Conservation (phyloP, 129 eudicot genomes). For the Flaveria linearis region DNA sequence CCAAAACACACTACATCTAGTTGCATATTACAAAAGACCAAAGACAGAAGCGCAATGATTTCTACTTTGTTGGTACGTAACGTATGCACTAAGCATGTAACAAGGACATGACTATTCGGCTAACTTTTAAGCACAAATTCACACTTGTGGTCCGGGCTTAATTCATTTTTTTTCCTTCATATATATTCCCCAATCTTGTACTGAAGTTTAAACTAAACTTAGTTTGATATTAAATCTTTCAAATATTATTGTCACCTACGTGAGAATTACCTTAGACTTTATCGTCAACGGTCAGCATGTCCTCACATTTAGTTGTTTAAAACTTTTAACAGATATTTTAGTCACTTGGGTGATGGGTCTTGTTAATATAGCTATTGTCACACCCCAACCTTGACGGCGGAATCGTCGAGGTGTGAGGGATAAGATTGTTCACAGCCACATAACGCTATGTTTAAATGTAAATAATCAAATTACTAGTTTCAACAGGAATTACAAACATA, state of each 20-base stretch:
- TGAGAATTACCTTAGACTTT: conserved; percentile 22
- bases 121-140: conserved; percentile 28
- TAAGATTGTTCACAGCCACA: too few species aligned
- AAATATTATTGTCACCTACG: conserved; percentile 25
- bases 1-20: neutral
- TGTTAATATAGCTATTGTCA: neutral
- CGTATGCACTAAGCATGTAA: conserved; percentile 8
- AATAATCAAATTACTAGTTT: too few species aligned
- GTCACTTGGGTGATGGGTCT: neutral
- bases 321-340: too few species aligned
- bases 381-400: too few species aligned
- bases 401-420: too few species aligned
- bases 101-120: neutral
- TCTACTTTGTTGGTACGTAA: conserved; percentile 8
- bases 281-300: neutral
- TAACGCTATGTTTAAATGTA: too few species aligned
- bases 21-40: neutral
- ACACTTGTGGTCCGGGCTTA: conserved; percentile 36
- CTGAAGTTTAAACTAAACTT: conserved; percentile 35
- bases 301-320: conserved; percentile 30
- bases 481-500: too few species aligned
- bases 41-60: neutral
- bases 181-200: conserved; percentile 30
- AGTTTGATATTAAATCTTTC: conserved; percentile 38
- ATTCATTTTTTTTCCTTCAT: conserved; percentile 26